These are phyloP conservation scores for Tilletia caries DNA, from an alignment of 1,284 basidiomycete species.

Conservation along the genomic window DNA sequence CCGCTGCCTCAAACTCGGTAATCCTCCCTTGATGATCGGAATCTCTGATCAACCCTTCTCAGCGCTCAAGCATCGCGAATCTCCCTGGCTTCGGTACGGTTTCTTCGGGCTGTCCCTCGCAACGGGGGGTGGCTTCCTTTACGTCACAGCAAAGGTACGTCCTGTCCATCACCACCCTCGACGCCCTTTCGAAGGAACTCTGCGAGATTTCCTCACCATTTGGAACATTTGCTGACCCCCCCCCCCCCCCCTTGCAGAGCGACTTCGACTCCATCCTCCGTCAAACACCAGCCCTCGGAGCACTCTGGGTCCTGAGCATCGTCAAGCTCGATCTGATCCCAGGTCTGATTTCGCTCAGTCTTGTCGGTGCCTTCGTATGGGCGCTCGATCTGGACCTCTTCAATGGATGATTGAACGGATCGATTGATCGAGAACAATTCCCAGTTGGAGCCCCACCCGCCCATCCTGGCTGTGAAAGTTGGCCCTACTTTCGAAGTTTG, in stretches of 20 bases:
- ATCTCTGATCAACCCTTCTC: neutral
- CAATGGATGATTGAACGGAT: slow-evolving; percentile 32
- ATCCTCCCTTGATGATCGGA: neutral
- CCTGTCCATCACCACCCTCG: neutral
- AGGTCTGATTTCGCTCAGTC: slow-evolving; percentile 40
- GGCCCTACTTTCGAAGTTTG: no score
- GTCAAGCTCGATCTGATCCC: slow-evolving; percentile 49
- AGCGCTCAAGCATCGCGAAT: slow-evolving; percentile 9
- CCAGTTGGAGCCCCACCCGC: no score
- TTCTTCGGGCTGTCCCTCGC: neutral
- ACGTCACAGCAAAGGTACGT: slow-evolving; percentile 45
- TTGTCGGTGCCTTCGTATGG: slow-evolving; percentile 35
- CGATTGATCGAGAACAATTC: no score
- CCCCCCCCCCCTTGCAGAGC: slow-evolving; percentile 25
- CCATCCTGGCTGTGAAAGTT: no score
- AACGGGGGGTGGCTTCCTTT: slow-evolving; percentile 36
- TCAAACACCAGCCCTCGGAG: slow-evolving; percentile 52
- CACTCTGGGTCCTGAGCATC: slow-evolving; percentile 53
- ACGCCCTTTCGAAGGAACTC: slow-evolving; percentile 5
- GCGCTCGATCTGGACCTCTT: slow-evolving; percentile 30
- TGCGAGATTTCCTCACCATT: neutral
- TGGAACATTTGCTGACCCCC: no score
- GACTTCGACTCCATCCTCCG: slow-evolving; percentile 46
- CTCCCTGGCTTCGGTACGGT: neutral
- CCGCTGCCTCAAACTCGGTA: slow-evolving; percentile 21